Base-by-base conservation (phyloP, 192 early-diverging fungal genomes). In the Borealophlyctis nickersoniae region DNA sequence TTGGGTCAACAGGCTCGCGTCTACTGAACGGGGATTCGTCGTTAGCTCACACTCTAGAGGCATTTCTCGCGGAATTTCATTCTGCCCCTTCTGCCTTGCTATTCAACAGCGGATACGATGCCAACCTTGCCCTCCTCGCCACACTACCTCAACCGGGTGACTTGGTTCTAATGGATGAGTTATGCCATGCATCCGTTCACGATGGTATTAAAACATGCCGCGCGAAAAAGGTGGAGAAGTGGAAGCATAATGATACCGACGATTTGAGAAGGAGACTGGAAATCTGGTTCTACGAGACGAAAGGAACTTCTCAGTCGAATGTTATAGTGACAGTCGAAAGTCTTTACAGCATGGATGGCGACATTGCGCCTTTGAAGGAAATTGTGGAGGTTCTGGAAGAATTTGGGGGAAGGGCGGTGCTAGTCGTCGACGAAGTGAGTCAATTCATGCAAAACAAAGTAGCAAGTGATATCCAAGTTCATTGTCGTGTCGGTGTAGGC, bases 51-150 rank as follows among this genome's bases (percentile, higher is more conserved):
- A 58, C 78, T 19, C 76, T 93, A 2, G 91, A 93, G 68, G 31
- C 33, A 2, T 65, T 56, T 45, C 80, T 93, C 29, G 83, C 88
- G 1, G n/a, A 69, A 0, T 91, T 86, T 65, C 79, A 93, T 63
- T 13, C 84, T 35, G 45, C 81, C 9, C 67, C 77, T 0, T 62
- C 77, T 0, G 89, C 88, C 2, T 69, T 93, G 30, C 72, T 90
- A 0, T 91, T 93, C 69, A 90, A 91, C 71, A 91, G 89, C n/a
- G 91, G 91, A 0, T 93, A 88, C 62, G 91, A 93, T 72, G 91
- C 91, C 30, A 93, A 93, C 56, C 73, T 85, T 0, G 77, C 83
- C 1, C 76, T 93, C 49, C 87, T 92, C 56, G 73, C 77, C 16
- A 77, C 78, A 9, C 60, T 92, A 0, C 85, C 88, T n/a, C 83